These are phyloP conservation scores for Pontederia paniculata DNA, from an alignment of 176 grass and related monocot genomes.

Conservation along the genomic window DNA sequence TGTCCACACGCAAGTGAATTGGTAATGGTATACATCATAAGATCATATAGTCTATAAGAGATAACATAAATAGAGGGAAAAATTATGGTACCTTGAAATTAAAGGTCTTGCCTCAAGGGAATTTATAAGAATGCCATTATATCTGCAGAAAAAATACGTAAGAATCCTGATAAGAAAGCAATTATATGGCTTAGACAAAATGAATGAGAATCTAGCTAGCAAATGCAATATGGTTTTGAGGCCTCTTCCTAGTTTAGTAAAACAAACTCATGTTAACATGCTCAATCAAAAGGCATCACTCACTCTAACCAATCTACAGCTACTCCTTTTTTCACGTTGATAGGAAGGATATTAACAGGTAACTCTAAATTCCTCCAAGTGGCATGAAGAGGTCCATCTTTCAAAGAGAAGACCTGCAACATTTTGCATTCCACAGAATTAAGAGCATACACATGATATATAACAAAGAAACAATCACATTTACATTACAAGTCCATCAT, in stretches of 20 bases:
- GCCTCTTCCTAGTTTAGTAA: neutral
- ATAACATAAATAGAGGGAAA: constrained; percentile 1
- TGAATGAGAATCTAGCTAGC: neutral
- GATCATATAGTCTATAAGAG: neutral
- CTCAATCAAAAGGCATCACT: constrained; percentile 14
- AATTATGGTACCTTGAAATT: constrained; percentile 51
- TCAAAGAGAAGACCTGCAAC: constrained; percentile 78
- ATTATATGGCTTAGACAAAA: constrained; percentile 11
- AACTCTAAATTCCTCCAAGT: constrained; percentile 57
- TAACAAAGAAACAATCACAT: neutral
- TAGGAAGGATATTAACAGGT: constrained; percentile 42
- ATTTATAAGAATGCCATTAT: constrained; percentile 84
- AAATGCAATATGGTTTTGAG: neutral
- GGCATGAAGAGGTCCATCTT: constrained; percentile 51
- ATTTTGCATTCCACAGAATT: neutral
- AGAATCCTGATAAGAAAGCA: constrained; percentile 64
- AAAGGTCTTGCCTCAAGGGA: constrained; percentile 69
- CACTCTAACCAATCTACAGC: constrained; percentile 87
- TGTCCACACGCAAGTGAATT: neutral
- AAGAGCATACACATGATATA: neutral
- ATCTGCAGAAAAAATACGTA: constrained; percentile 83
- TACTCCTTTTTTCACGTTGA: constrained; percentile 17
- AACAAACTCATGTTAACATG: neutral
- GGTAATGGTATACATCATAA: neutral
- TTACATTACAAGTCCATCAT: neutral